Evolutionary conservation across 345 rosid species (phyloP).

Genomic region (Kernera saxatilis): DNA sequence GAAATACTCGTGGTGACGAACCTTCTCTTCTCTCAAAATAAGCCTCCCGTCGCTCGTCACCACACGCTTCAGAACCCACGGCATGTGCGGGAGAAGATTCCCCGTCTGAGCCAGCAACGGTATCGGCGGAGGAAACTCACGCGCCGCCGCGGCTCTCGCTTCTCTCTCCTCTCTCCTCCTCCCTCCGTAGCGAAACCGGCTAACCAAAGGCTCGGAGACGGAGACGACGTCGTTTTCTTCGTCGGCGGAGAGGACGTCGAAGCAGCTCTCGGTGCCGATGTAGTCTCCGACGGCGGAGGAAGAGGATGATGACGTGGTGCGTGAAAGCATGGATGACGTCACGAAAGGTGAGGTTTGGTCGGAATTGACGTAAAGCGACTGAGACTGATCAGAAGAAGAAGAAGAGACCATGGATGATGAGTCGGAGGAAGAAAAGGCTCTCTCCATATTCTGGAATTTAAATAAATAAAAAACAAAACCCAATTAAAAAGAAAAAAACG

Average conservation of each 20-base stretch:
- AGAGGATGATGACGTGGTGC: conserved; percentile 26
- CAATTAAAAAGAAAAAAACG: neutral
- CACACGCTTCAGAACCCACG: conserved; percentile 56
- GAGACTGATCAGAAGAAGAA: conserved; percentile 17
- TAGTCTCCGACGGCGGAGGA: conserved; percentile 49
- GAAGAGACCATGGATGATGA: conserved; percentile 23
- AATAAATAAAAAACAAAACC: conserved; percentile 19
- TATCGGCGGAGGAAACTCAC: conserved; percentile 71
- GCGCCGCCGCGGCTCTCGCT: conserved; percentile 36
- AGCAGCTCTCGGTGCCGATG: conserved; percentile 79
- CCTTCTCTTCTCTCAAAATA: conserved; percentile 57
- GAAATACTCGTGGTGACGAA: conserved; percentile 61
- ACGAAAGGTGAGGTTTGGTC: conserved; percentile 15
- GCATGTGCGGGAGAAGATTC: conserved; percentile 49
- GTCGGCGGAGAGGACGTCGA: conserved; percentile 38
- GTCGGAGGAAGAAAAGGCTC: conserved; percentile 12
- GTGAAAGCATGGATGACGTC: conserved; percentile 30
- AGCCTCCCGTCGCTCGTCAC: conserved; percentile 65
- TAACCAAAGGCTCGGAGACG: neutral
- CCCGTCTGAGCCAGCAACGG: conserved; percentile 52
- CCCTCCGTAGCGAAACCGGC: conserved; percentile 21
- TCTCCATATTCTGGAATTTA: conserved; percentile 14
- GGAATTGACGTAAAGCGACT: conserved; percentile 17
- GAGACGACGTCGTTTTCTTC: conserved; percentile 9
- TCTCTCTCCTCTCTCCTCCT: conserved; percentile 31